A percentile compares a stretch with the other conserved stretches of the same genome.
Conservation (phyloP, 2,329 filamentous ascomycete species). For the Cryphonectria naterciae region DNA sequence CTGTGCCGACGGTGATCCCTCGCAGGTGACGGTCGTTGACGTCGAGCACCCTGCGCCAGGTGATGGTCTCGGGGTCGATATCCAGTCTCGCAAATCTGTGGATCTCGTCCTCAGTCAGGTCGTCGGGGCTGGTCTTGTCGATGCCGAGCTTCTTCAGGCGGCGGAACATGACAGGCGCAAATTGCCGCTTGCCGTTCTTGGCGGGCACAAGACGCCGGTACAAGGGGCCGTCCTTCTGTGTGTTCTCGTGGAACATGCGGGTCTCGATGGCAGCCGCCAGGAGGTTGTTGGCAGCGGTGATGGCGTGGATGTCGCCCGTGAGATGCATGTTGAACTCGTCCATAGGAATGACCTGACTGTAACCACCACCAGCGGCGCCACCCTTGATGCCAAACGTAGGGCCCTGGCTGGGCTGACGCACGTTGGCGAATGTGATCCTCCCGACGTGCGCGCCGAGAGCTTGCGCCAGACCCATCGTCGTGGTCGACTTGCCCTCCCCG, state of each 20-base stretch:
- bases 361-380: slow-evolving; percentile 93
- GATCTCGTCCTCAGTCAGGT: slow-evolving; percentile 89
- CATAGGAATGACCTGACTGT: slow-evolving; percentile 99
- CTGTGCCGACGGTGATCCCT: slow-evolving; percentile 85
- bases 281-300: slow-evolving; percentile 95
- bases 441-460: slow-evolving; percentile 88
- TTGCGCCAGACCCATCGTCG: slow-evolving; percentile 93
- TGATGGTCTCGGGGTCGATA: slow-evolving; percentile 96
- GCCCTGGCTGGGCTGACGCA: slow-evolving; percentile 94
- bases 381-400: slow-evolving; percentile 99
- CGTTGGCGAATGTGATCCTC: slow-evolving; percentile 91
- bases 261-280: slow-evolving; percentile 96
- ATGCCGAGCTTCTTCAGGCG: slow-evolving; percentile 95
- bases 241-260: slow-evolving; percentile 96
- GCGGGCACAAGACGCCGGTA: slow-evolving; percentile 85
- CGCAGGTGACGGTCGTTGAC: slow-evolving; percentile 96
- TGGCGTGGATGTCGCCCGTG: slow-evolving; percentile 96
- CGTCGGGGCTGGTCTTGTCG: slow-evolving; percentile 89
- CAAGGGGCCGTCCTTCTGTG: slow-evolving; percentile 86
- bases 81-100: slow-evolving; percentile 87
- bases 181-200: slow-evolving; percentile 88
- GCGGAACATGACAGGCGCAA: slow-evolving; percentile 89
- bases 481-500: slow-evolving; percentile 97
- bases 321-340: slow-evolving; percentile 99
- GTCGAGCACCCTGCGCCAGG: slow-evolving; percentile 93